These are phyloP conservation scores for Stemphylium lycopersici DNA, from an alignment of 2,329 filamentous ascomycete genomes.

Conservation along the genomic window DNA sequence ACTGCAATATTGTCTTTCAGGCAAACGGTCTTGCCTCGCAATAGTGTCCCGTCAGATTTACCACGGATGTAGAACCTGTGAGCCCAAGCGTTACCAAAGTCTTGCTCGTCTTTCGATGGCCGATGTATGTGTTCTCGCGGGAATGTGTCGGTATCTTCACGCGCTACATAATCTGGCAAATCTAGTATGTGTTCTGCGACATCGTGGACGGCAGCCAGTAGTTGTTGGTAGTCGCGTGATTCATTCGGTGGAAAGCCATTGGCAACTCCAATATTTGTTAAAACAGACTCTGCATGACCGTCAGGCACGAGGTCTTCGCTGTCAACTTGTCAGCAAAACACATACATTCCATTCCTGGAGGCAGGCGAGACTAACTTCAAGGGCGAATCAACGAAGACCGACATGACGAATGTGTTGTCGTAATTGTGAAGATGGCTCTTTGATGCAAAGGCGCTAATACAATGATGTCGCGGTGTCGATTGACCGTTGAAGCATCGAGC, in stretches of 20 bases:
- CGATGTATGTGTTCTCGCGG: constrained; percentile 55
- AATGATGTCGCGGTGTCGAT: neutral
- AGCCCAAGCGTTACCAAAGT: constrained; percentile 59
- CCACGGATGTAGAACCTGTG: constrained; percentile 57
- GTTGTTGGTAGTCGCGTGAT: constrained; percentile 54
- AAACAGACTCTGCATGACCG: constrained; percentile 30
- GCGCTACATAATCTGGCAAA: constrained; percentile 57
- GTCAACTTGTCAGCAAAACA: neutral
- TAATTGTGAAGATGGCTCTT: neutral
- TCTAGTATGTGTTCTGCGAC: constrained; percentile 54
- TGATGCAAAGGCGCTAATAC: neutral
- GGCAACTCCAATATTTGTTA: constrained; percentile 31
- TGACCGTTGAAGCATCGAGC: neutral
- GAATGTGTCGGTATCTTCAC: constrained; percentile 51
- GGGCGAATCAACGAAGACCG: constrained; percentile 39
- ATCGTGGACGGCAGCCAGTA: constrained; percentile 60
- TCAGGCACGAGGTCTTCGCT: constrained; percentile 33
- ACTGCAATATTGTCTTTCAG: constrained; percentile 64
- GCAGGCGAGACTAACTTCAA: constrained; percentile 20
- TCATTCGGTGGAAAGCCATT: constrained; percentile 46
- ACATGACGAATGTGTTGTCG: constrained; percentile 20
- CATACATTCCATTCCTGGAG: neutral
- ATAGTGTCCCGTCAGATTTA: constrained; percentile 18
- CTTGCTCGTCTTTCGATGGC: constrained; percentile 38
- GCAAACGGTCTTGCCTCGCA: constrained; percentile 54